Evolutionary conservation across 305 asterid genomes (phyloP), one percentile per base, ranked within the genome.

Genomic region (Ilex paraguariensis): DNA sequence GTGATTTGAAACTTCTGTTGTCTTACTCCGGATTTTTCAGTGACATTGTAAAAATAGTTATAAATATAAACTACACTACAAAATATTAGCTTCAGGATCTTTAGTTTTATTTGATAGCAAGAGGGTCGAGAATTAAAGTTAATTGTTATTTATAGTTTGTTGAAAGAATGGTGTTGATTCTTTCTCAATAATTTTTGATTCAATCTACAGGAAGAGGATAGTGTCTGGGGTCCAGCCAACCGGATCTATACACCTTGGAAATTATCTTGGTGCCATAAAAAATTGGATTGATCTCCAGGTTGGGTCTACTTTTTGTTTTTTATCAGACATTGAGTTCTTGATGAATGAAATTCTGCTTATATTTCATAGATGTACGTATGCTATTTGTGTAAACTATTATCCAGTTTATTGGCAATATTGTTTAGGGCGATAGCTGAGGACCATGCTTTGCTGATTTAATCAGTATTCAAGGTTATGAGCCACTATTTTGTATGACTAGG

Each of bases 191-290:
- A 0, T 69, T 21, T 59, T 54, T 66, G 9, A 5, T 50, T 2
- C 6, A 50, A 50, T 9, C 6, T 64, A 58, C 81, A 89, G 96
- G 90, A 92, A 92, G 76, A 86, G 98, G 79, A 80, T 92, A 65
- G 98, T 92, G 64, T 92, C 98, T 31, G 98, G 98, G 69, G 94
- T 90, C 66, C 98, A 92, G 87, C 98, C 98, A 63, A 92, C 98
- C 15, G 97, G 98, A 58, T 90, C 96, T 66, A 82, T 89, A 78
- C 97, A 89, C 76, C 93, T 87, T 36, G 97, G 98, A 31, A 91
- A 91, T 78, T 88, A 88, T 84, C 87, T 91, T 33, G 98, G 98
- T 48, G 97, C 98, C 66, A 91, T 91, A 69, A 91, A 88, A 73
- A 91, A 88, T 73, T 88, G 98, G 97, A 74, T 88, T 61, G 88